Evolutionary conservation across 2,329 filamentous ascomycete species (phyloP).

Genomic region (Emergomyces pasteurianus): DNA sequence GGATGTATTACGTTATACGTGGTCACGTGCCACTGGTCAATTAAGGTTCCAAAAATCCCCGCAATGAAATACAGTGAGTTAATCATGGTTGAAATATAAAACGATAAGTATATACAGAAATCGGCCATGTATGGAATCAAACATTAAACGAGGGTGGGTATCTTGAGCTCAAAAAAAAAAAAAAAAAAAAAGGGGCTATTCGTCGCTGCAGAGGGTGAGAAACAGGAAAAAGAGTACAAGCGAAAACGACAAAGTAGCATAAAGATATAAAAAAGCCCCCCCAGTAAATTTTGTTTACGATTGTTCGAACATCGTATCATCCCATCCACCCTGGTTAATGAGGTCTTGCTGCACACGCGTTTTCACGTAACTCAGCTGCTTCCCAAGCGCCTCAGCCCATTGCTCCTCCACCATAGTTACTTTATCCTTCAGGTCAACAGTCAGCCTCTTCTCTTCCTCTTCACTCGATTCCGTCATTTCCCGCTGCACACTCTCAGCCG

Average conservation of each 20-base stretch:
- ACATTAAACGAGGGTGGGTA: constrained; percentile 1
- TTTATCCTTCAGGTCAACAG: constrained; percentile 84
- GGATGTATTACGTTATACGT: background rate
- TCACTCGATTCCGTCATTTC: constrained; percentile 47
- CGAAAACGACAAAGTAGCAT: constrained; percentile 6
- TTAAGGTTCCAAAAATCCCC: too few relatives aligned
- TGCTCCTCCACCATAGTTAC: constrained; percentile 82
- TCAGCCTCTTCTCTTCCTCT: constrained; percentile 60
- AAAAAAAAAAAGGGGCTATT: background rate
- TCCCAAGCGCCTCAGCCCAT: constrained; percentile 79
- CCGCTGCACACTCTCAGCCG: constrained; percentile 29
- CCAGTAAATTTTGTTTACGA: too few relatives aligned
- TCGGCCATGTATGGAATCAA: background rate
- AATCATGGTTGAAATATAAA: too few relatives aligned
- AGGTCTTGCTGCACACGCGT: constrained; percentile 62
- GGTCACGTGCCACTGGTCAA: background rate
- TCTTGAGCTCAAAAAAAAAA: background rate
- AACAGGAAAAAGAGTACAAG: constrained; percentile 9
- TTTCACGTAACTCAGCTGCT: constrained; percentile 60
- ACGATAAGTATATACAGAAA: background rate
- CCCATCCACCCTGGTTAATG: constrained; percentile 72
- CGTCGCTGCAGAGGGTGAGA: background rate
- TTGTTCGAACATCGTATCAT: constrained; percentile 52
- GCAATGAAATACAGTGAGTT: too few relatives aligned
- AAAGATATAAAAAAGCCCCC: too few relatives aligned